Conservation (phyloP, 1,284 basidiomycete genomes). For the Agroathelia rolfsii region DNA sequence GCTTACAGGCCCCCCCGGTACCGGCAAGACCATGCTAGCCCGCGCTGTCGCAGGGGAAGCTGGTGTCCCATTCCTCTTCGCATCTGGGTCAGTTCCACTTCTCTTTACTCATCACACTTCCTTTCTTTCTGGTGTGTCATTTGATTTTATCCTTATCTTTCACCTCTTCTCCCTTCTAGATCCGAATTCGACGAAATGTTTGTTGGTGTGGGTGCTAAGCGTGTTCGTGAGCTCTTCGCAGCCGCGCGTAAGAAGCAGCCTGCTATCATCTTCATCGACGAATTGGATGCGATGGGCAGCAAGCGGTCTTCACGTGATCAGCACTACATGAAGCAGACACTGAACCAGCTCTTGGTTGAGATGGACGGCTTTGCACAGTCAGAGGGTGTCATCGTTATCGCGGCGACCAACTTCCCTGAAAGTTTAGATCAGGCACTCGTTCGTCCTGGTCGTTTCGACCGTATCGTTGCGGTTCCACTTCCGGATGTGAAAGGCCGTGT, state of each 20-base stretch:
- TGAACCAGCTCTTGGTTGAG: conserved; percentile 91
- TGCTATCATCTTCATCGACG: conserved; percentile 92
- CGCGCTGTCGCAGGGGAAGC: conserved; percentile 96
- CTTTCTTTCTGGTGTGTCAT: conserved; percentile 1
- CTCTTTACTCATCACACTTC: no score
- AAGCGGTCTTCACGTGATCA: conserved; percentile 86
- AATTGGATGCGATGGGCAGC: conserved; percentile 87
- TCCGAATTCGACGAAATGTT: conserved; percentile 99
- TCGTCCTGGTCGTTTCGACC: conserved; percentile 90
- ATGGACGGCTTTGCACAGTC: conserved; percentile 90
- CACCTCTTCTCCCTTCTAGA: conserved; percentile 29
- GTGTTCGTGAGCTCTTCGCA: conserved; percentile 92
- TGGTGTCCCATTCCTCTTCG: conserved; percentile 87
- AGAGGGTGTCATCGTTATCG: conserved; percentile 89
- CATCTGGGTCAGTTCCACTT: conserved; percentile 51
- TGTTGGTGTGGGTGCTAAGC: conserved; percentile 92
- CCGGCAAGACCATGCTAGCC: conserved; percentile 95
- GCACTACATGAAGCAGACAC: conserved; percentile 84
- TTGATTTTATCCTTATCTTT: conserved; percentile 9
- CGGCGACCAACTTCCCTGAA: conserved; percentile 92
- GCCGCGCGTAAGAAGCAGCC: conserved; percentile 93
- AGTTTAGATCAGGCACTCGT: conserved; percentile 86
- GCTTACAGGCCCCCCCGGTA: conserved; percentile 83
- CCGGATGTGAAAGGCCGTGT: conserved; percentile 83
- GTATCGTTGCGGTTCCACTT: conserved; percentile 80